Conservation (phyloP, 305 asterid genomes). For the Fraxinus floribunda region DNA sequence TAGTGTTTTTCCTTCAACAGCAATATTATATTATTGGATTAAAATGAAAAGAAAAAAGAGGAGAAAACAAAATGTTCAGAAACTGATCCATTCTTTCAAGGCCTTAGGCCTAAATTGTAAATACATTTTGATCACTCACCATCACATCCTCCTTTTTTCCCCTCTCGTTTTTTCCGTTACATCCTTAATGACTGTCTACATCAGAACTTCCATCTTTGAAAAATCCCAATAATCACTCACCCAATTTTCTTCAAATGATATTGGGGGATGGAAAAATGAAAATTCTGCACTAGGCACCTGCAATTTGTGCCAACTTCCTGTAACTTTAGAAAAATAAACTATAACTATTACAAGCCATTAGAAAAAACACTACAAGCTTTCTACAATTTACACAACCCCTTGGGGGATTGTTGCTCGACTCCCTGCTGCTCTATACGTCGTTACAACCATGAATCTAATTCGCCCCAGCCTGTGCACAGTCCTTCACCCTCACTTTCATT, state of each 20-base stretch:
- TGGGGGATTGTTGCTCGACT: background rate
- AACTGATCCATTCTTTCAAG: constrained; percentile 23
- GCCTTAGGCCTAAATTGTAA: constrained; percentile 39
- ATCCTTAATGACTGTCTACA: constrained; percentile 32
- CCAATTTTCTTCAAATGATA: constrained; percentile 32
- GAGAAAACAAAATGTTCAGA: background rate
- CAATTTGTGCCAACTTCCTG: constrained; percentile 32
- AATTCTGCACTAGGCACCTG: constrained; percentile 25
- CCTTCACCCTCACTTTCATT: constrained; percentile 79
- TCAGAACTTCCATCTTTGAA: constrained; percentile 58
- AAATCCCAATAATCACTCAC: constrained; percentile 37
- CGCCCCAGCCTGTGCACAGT: constrained; percentile 95
- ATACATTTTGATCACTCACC: constrained; percentile 21
- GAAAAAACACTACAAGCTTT: constrained; percentile 29
- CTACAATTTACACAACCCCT: constrained; percentile 48
- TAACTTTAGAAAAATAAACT: constrained; percentile 1
- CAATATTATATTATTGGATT: background rate
- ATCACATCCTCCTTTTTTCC: background rate
- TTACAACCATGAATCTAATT: constrained; percentile 71
- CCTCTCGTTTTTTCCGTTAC: constrained; percentile 14
- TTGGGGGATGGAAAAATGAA: constrained; percentile 35
- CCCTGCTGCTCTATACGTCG: background rate
- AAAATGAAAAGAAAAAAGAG: background rate
- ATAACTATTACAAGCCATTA: constrained; percentile 28
- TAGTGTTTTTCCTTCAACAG: background rate